These are phyloP conservation scores for Passiflora organensis DNA, from an alignment of 345 rosid species.

Conservation along the genomic window DNA sequence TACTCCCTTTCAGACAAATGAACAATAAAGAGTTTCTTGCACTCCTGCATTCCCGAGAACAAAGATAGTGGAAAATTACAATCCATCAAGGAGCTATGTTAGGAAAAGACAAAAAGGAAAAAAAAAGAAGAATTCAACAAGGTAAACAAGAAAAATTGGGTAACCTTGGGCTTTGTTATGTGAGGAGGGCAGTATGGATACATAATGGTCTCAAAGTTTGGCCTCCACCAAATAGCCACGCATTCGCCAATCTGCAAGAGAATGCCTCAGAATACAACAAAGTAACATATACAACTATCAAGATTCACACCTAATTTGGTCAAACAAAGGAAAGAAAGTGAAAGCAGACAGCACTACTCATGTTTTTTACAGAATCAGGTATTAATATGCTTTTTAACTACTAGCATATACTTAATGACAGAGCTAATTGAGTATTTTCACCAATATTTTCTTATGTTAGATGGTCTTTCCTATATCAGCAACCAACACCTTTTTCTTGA, in stretches of 20 bases:
- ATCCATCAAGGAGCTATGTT: background rate
- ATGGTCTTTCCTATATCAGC: too few species aligned
- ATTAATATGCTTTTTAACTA: too few species aligned
- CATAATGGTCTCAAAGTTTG: conserved; percentile 94
- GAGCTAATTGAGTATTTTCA: too few species aligned
- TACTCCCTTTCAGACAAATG: conserved; percentile 96
- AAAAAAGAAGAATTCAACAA: background rate
- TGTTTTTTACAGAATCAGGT: too few species aligned
- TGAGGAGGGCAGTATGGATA: conserved; percentile 98
- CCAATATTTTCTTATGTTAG: too few species aligned
- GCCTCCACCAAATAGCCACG: conserved; percentile 99
- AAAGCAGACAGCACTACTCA: too few species aligned
- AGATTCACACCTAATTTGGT: too few species aligned
- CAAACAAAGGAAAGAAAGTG: too few species aligned
- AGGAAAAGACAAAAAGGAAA: background rate
- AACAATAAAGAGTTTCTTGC: conserved; percentile 90
- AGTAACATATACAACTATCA: too few species aligned
- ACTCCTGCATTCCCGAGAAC: conserved; percentile 57
- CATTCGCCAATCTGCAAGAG: conserved; percentile 80
- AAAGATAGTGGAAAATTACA: conserved; percentile 6
- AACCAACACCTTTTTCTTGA: too few species aligned
- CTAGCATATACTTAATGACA: too few species aligned
- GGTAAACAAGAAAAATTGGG: background rate
- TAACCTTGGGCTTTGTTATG: conserved; percentile 92
- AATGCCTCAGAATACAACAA: too few species aligned